Base-by-base conservation (phyloP, 192 early-diverging fungal species). In the Chytriomyces sp. region DNA sequence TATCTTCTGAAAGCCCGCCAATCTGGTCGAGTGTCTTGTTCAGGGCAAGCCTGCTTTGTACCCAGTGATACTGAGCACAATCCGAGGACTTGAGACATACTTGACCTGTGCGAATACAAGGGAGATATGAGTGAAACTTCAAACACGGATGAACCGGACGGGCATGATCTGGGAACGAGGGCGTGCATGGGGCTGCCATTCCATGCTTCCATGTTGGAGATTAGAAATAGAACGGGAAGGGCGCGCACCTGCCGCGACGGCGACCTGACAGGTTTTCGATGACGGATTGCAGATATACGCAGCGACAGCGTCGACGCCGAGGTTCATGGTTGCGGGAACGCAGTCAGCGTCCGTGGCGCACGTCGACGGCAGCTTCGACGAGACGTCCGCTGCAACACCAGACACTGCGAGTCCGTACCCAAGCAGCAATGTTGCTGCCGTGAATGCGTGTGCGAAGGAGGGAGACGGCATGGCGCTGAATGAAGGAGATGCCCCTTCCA, bases 1-100 rank as follows among this genome's bases (percentile, higher is more conserved):
- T 28, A 36, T 14, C 7, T 30, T 34, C 14, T 7, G 58, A 14
- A 12, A 33, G 32, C 5, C 14, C 8, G 5, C 7, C 33, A 8
- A 17, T 37, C 33, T 44, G 12, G 39, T 6, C 55, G 61, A 54
- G 12, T 4, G 63, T 33, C 28, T 32, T 38, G 22, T 66, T 66
- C 12, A 8, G 25, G 14, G 26, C 37, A 4, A 74, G 63, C n/a
- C 39, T 5, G n/a, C 73, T 44, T 1, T 31, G 10, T 14, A 66
- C 54, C 62, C 63, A 74, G 12, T 74, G 63, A 40, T 66, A 74
- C 36, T 74, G 73, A 5, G 63, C 52, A 39, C 73, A 74, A 37
- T 74, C 73, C 0, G 63, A 57, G 1, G 61, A 62, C 31, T 59
- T 64, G n/a, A n/a, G n/a, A 55, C 73, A 74, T n/a, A 66, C 28